Evolutionary conservation across 148 eudicot genomes (phyloP), one percentile per base, ranked within the genome.

Genomic region (Rhododendron henanense): DNA sequence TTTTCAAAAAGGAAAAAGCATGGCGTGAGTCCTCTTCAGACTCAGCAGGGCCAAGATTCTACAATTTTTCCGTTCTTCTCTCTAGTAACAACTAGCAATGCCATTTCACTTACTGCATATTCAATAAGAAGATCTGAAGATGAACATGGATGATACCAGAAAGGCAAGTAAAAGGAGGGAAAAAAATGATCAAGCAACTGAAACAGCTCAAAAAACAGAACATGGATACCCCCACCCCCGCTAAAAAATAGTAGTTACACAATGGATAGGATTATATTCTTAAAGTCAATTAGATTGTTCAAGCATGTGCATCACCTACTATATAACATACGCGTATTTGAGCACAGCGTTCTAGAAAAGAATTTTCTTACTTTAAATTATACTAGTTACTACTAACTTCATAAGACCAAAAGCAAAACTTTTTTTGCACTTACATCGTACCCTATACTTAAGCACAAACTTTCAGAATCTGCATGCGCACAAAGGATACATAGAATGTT

Each of bases 1-100:
- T 45, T 78, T 28, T 78, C 45, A n/a, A 35, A 31, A 10, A 48
- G 28, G 48, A 28, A 71, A 48, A 78, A n/a, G 33, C 81, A 21
- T 25, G 18, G n/a, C 18, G 15, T 21, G 47, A 77, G 80, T 77
- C 55, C 33, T 47, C 10, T 33, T 33, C 47, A 53, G 13, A 47
- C 71, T 31, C 78, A 67, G 14, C 51, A 61, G 28, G 76, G 44
- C 84, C 76, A 83, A 41, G 67, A 83, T 25, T 63, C n/a, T 25
- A 83, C 19, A 63, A 59, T 0, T 45, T 14, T 61, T 37, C 35
- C 2, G 3, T 31, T 11, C 48, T 37, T 69, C 71, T 69, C 78
- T 47, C 25, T 15, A 41, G 45, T 41, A 41, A 41, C 47, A 51
- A 41, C 45, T 47, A 31, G 39, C 48, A 9, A 41, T 45, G 33